Base-by-base conservation (phyloP, 352 stramenopile genomes). In the Pythium aristosporum region DNA sequence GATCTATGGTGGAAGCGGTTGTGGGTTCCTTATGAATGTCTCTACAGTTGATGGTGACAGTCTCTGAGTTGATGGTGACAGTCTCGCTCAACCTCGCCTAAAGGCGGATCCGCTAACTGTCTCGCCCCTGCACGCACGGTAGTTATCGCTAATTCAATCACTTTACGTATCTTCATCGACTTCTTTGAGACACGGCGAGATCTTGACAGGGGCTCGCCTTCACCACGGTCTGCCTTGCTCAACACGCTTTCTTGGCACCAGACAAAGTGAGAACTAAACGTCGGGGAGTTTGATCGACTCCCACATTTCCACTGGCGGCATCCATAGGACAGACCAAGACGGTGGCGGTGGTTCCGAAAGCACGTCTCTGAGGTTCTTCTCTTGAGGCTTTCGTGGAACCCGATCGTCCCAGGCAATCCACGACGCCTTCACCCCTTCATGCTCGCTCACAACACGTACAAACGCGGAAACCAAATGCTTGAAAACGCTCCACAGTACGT, bases 401-500 rank as follows among this genome's bases (percentile, higher is more conserved):
- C 11, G 8, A n/a, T 50, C 25, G 20, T 58, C 58, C 16, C 37
- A 42, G 9, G 58, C 58, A 21, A 44, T 57, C 37, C 48, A 48
- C 11, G 58, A 57, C 18, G 52, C 42, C 2, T 2, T 16, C 23
- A 53, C 6, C 20, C 57, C 47, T 5, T 6, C 6, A 20, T 54
- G 49, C 18, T 41, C 23, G 28, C 48, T 39, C 47, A 65, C 12
- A 37, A 59, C 58, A 4, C 21, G 11, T 4, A 51, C n/a, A 43
- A 65, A 36, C 11, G 58, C 48, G 3, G 8, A 18, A 2, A 48
- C 30, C 23, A 65, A 6, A 13, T 30, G 8, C 6, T 53, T 18
- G 20, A 65, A 58, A 16, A 21, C 53, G 9, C 2, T 8, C 58
- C 58, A 65, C 16, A 63, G 23, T 18, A 42, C 23, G 9, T n/a